Percentiles rank a stretch among this genome's conserved stretches.
phyloP scores from a whole-genome alignment of 768 basidiomycete species.

The Lactarius indigo region DNA sequence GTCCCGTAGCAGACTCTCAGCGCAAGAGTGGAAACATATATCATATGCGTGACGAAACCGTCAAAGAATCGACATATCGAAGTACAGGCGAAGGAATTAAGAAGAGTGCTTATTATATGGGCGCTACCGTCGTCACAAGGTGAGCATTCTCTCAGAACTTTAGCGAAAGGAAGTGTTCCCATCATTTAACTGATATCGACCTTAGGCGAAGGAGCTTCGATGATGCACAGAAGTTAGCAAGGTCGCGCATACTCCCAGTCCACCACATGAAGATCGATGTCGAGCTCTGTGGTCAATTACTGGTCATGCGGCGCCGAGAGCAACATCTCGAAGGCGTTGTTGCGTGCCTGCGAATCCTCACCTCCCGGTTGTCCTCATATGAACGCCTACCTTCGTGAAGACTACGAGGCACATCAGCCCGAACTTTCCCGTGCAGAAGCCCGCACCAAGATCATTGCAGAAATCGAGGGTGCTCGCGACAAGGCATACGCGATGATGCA shows the following conservation, averaged over 20 bases:
- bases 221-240: constrained; percentile 49
- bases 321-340: constrained; percentile 64
- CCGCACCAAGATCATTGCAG: constrained; percentile 45
- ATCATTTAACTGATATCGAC: constrained; percentile 7
- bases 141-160: neutral
- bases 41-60: constrained; percentile 12
- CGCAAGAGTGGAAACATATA: neutral
- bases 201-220: constrained; percentile 63
- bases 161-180: neutral
- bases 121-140: constrained; percentile 9
- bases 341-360: constrained; percentile 54
- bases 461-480: constrained; percentile 48
- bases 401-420: constrained; percentile 52
- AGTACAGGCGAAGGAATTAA: neutral
- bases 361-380: constrained; percentile 49
- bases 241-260: constrained; percentile 45
- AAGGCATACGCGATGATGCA: constrained; percentile 53
- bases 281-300: constrained; percentile 68
- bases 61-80: constrained; percentile 4
- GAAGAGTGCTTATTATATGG: constrained; percentile 4
- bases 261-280: constrained; percentile 78
- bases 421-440: constrained; percentile 46
- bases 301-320: constrained; percentile 66
- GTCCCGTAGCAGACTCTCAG: neutral
- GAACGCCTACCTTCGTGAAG: constrained; percentile 53